A percentile compares a stretch with the other conserved stretches of the same genome.
Evolutionary conservation across 140 eudicot species (phyloP).

Genomic region (Stevia rebaudiana): DNA sequence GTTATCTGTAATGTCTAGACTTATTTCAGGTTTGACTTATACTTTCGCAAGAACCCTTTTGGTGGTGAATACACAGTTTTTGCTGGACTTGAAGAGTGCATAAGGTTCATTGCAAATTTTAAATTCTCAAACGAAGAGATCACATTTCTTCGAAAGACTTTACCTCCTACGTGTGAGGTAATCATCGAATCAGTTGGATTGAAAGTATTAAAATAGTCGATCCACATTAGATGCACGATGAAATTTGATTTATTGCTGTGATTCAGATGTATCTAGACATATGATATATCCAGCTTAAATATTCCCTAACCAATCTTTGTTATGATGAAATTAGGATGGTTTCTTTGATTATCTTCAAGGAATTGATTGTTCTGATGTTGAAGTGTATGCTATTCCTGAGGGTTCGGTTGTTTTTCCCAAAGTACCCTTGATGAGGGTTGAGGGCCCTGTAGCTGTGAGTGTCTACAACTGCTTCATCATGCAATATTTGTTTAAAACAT

Average conservation of each 20-base stretch:
- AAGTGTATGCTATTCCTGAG: conserved; percentile 78
- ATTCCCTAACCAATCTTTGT: conserved; percentile 6
- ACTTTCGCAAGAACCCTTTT: conserved; percentile 78
- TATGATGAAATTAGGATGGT: conserved; percentile 50
- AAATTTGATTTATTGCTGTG: background rate
- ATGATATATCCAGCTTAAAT: background rate
- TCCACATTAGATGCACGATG: background rate
- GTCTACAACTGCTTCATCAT: conserved; percentile 5
- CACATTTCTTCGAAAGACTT: conserved; percentile 46
- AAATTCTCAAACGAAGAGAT: conserved; percentile 71
- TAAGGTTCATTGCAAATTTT: conserved; percentile 74
- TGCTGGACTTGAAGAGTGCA: conserved; percentile 98
- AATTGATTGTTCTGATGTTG: conserved; percentile 85
- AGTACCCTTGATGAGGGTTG: conserved; percentile 87
- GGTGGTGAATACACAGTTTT: conserved; percentile 91
- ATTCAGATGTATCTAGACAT: background rate
- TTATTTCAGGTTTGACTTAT: conserved; percentile 83
- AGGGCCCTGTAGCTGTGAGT: conserved; percentile 93
- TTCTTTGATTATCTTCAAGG: conserved; percentile 82
- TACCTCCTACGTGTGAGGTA: conserved; percentile 92
- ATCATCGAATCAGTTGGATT: background rate
- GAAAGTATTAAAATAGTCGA: background rate
- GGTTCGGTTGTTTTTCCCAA: conserved; percentile 86
- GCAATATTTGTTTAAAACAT: background rate
- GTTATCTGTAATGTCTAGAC: conserved; percentile 9